Base-by-base conservation (phyloP, 2,329 filamentous ascomycete genomes). In the Ceratocystis cubensis region DNA sequence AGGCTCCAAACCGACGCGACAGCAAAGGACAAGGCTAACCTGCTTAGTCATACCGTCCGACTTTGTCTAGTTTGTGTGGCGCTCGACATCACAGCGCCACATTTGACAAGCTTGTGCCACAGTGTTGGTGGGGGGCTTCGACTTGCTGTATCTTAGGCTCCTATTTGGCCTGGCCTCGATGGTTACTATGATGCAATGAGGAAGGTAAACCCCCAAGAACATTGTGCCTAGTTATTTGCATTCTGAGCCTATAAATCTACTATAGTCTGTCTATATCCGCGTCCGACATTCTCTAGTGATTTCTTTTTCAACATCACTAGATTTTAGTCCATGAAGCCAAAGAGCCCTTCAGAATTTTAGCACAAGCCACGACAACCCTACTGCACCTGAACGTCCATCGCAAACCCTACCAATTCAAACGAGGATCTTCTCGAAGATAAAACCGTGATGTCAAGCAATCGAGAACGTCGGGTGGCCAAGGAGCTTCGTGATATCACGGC, bases 401-500 rank as follows among this genome's bases (percentile, higher is more conserved):
- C 25, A 59, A 59, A 30, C 53, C 53, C 53, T 22, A 63, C 37
- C 20, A 17, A 22, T 28, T 7, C 15, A 5, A 56, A 25, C 13
- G 44, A 57, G n/a, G 10, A 46, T 25, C 7, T 28, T n/a, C n/a
- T 13, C 33, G 2, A 10, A 3, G 10, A 37, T 10, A 37, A 37
- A 15, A 2, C 6, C 25, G 53, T 8, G 48, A 83, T 80, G 79
- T 74, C 79, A 63, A 80, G 78, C 57, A 82, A 79, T 59, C 76
- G 82, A 69, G 78, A 81, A 67, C 80, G 85, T 63, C 82, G 86
- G 63, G 82, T 94, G 65, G 78, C 83, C 70, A 93, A 92, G 76
- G 89, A 94, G 80, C 80, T 94, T 66, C 77, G 78, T 69, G 89
- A 93, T 73, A 89, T 94, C 70, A 77, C 85, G 63, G 80, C 80